Base-by-base conservation (phyloP, 768 basidiomycete genomes). In the Exidia glandulosa region DNA sequence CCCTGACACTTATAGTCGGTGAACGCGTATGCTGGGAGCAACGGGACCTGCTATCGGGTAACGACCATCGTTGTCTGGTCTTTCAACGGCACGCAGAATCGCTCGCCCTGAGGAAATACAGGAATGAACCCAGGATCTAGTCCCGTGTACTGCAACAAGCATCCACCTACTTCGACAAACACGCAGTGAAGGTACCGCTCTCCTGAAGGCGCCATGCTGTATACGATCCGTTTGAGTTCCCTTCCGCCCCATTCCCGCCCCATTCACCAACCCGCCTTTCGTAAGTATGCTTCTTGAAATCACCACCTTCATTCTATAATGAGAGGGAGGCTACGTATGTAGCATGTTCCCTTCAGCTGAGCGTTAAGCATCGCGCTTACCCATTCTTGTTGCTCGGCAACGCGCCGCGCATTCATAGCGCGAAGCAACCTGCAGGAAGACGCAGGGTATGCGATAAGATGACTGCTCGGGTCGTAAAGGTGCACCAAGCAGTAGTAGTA, bases 1-100 rank as follows among this genome's bases (percentile, higher is more conserved):
- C 60, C 60, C 29, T 61, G 60, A 27, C 36, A 27, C n/a, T 57
- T 57, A 32, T 61, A 61, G 34, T 61, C 60, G 7, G 60, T 61
- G 32, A 57, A 61, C 3, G 60, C 36, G 19, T 61, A 61, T 1
- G 60, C 60, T 7, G 60, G 60, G 9, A 61, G 41, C 3, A 61
- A 25, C 31, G 60, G 60, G 6, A 61, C 32, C 13, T 61, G 48
- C 4, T 33, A 32, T 7, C 57, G 34, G 5, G 27, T 25, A 23
- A 61, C 48, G n/a, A 3, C 25, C 19, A 58, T 25, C 4, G 33
- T 58, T 29, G 41, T 12, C 16, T 45, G 41, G 16, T 45, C 16
- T 19, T 45, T 45, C 41, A 14, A 19, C 16, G 16, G 7, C 4
- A 45, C 41, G 16, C 23, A 19, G 41, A 45, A 45, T 14, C 23